Evolutionary conservation across 2,329 filamentous ascomycete genomes (phyloP), one percentile per base, ranked within the genome.

Genomic region (Colletotrichum sp.): DNA sequence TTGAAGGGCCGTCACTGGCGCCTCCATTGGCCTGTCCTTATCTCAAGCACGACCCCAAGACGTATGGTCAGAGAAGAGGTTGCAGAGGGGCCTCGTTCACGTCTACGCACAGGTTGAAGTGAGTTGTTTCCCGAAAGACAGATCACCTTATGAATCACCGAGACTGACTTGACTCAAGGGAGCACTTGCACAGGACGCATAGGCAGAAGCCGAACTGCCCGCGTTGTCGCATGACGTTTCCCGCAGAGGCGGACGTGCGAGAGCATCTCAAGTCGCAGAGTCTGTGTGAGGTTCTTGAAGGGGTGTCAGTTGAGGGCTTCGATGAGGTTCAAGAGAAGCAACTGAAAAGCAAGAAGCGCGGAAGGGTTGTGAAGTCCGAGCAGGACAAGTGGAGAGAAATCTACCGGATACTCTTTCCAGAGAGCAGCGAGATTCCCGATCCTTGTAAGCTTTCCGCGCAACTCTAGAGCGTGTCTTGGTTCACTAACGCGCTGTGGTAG

Each of bases 101-200:
- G 0, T 26, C 13, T 6, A 65, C 21, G 1, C 39, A 59, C 4
- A 30, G 69, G 9, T n/a, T 71, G 14, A 65, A 71, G 60, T 65
- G 24, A 32, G 69, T 32, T 21, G n/a, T 4, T 3, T 0, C 8
- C 26, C 59, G 1, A 1, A 21, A 30, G 4, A 18, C 0, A 21
- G 2, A 2, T 24, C 26, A 18, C 1, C 8, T 24, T 0, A n/a
- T 18, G 26, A 8, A 30, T 34, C 3, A 4, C 7, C 1, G 59
- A 32, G 18, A 5, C 59, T 61, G 30, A 61, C 59, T 34, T n/a
- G 59, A 10, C 0, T 21, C 4, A 12, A 72, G 63, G 1, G 70
- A 67, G 4, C 70, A 72, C 7, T 5, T 72, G 10, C 24, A 72
- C 34, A 67, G 70, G 7, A 68, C 18, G 4, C 70, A 72, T n/a